phyloP scores from a whole-genome alignment of 2,329 filamentous ascomycete species.

The Ophiostoma montium region DNA sequence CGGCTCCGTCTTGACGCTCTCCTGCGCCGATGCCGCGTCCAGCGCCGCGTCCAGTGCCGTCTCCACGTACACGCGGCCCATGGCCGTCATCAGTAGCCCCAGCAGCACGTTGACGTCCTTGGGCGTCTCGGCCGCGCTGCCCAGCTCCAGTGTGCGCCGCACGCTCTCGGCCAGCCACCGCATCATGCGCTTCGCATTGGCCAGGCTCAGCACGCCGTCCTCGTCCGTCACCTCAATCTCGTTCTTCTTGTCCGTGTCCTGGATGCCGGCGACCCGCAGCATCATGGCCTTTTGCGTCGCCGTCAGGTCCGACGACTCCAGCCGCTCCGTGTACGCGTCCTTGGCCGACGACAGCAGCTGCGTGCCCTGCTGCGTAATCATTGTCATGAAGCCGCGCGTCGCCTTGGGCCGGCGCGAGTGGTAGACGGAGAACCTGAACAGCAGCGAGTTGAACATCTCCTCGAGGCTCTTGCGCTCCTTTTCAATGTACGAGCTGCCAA shows the following conservation, averaged over 20 bases:
- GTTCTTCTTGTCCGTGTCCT: conserved; percentile 61
- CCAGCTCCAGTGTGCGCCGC: conserved; percentile 79
- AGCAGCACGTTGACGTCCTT: conserved; percentile 84
- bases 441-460: conserved; percentile 74
- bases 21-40: conserved; percentile 62
- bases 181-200: conserved; percentile 94
- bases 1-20: conserved; percentile 69
- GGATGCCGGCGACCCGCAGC: conserved; percentile 73
- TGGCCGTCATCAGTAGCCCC: conserved; percentile 67
- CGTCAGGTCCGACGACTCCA: conserved; percentile 81
- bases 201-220: conserved; percentile 68
- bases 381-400: conserved; percentile 83
- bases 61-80: conserved; percentile 71
- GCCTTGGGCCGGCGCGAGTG: conserved; percentile 80
- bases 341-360: conserved; percentile 78
- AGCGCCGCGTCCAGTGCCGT: conserved; percentile 54
- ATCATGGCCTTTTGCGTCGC: conserved; percentile 82
- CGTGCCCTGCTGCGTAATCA: conserved; percentile 76
- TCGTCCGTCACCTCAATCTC: conserved; percentile 86
- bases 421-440: conserved; percentile 96
- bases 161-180: conserved; percentile 96
- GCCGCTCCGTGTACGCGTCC: conserved; percentile 77
- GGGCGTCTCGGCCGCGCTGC: conserved; percentile 72
- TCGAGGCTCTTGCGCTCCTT: conserved; percentile 56
- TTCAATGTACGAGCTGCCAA: conserved; percentile 57